Evolutionary conservation across 495 filamentous ascomycete genomes (phyloP).

Genomic region (Sordaria brevicollis): DNA sequence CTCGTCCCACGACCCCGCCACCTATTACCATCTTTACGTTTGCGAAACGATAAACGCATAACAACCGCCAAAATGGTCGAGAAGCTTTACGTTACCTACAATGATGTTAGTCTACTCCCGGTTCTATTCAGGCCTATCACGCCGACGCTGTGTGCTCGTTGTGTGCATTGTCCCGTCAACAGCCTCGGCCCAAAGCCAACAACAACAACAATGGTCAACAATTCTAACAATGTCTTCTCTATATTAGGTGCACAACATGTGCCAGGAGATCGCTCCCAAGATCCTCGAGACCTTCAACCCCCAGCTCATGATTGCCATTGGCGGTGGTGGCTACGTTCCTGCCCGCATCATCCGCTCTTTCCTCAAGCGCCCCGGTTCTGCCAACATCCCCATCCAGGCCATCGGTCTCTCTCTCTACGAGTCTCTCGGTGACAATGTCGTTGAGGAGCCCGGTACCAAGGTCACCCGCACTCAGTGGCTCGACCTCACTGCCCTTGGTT

Average conservation of each 20-base stretch:
- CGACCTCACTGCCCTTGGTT: conserved; percentile 71
- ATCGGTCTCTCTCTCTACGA: conserved; percentile 98
- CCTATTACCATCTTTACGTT: neutral
- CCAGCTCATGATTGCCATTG: conserved; percentile 97
- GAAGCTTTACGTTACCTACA: conserved; percentile 92
- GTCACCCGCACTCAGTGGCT: conserved; percentile 98
- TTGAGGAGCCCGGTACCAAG: conserved; percentile 74
- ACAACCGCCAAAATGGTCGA: conserved; percentile 54
- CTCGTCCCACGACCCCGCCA: neutral
- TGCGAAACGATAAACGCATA: conserved; percentile 1
- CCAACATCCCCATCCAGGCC: conserved; percentile 98
- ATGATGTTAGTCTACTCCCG: conserved; percentile 54
- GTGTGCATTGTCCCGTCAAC: neutral
- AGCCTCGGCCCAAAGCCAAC: neutral
- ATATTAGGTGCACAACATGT: conserved; percentile 86
- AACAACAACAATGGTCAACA: neutral
- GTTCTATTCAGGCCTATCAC: neutral
- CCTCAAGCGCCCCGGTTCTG: conserved; percentile 75
- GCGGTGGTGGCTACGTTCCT: conserved; percentile 93
- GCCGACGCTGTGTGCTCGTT: neutral
- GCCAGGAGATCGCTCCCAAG: conserved; percentile 65
- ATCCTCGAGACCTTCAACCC: conserved; percentile 81
- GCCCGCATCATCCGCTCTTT: conserved; percentile 96
- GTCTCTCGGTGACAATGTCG: conserved; percentile 49
- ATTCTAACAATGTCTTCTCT: neutral